Percentiles rank a stretch among this genome's conserved stretches.
phyloP scores from a whole-genome alignment of 257 asterid genomes.

The Nicotiana otophora region DNA sequence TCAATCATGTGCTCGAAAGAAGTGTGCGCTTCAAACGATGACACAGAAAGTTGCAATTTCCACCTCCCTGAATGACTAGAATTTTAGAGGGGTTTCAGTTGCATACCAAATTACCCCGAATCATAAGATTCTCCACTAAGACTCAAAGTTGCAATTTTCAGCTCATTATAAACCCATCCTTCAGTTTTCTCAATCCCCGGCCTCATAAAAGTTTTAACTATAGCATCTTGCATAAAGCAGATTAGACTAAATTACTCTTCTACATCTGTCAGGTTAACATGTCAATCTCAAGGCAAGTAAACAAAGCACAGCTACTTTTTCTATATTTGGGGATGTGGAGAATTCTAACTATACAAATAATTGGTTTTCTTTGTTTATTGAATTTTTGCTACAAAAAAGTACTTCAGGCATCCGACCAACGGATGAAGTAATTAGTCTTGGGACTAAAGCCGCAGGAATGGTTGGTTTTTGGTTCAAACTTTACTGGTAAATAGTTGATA shows the following conservation, averaged over 20 bases:
- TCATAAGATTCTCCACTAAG: not conserved
- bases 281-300: not conserved
- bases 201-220: not conserved
- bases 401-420: not conserved
- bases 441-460: not conserved
- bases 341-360: slow-evolving; percentile 2
- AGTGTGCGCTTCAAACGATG: not conserved
- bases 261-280: not conserved
- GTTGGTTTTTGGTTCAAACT: not conserved
- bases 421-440: not conserved
- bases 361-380: not conserved
- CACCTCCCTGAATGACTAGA: too few relatives aligned
- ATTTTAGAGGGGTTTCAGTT: not conserved
- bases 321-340: not conserved
- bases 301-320: not conserved
- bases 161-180: not conserved
- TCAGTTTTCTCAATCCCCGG: not conserved
- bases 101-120: not conserved
- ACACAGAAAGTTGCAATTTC: not conserved
- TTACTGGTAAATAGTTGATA: not conserved
- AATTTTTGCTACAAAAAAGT: not conserved
- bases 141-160: not conserved
- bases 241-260: not conserved
- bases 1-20: not conserved
- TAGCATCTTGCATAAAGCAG: not conserved